Conservation (phyloP, 139 green algal species). For the Volvox reticuliferus region DNA sequence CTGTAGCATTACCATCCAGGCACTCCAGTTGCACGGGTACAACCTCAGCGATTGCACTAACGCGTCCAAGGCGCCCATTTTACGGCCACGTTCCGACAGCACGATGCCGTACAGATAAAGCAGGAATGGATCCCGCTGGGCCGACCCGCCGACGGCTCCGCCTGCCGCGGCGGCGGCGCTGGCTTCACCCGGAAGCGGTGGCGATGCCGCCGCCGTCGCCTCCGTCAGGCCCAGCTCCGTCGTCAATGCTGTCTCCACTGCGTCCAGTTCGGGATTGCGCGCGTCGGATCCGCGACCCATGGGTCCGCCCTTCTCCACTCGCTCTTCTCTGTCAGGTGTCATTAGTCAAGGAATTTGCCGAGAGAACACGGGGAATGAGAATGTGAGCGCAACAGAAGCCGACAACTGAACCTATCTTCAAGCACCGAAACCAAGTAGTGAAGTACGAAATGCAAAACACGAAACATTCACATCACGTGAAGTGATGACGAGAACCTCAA, state of each 20-base stretch:
- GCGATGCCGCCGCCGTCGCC: background rate
- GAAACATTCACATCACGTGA: too few species aligned
- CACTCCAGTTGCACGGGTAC: conserved; percentile 94
- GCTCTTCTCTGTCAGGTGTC: conserved; percentile 70
- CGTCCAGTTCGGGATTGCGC: conserved; percentile 74
- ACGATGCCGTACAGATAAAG: conserved; percentile 87
- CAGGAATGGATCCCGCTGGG: conserved; percentile 69
- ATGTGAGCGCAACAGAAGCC: too few species aligned
- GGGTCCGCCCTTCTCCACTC: conserved; percentile 69
- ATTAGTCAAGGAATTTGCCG: too few species aligned
- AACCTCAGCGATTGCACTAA: conserved; percentile 65
- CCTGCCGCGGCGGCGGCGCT: background rate
- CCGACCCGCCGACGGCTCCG: background rate
- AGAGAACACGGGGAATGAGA: too few species aligned
- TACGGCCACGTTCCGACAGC: conserved; percentile 70
- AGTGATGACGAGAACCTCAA: too few species aligned
- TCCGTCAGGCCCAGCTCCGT: conserved; percentile 28
- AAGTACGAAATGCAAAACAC: too few species aligned
- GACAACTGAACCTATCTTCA: too few species aligned
- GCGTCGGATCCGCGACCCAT: conserved; percentile 58
- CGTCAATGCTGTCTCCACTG: conserved; percentile 63
- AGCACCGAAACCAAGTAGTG: too few species aligned
- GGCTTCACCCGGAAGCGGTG: background rate
- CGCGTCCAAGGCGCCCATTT: conserved; percentile 53
- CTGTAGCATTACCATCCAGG: conserved; percentile 83